Base-by-base conservation (phyloP, 495 filamentous ascomycete genomes). In the Xylaria curta region DNA sequence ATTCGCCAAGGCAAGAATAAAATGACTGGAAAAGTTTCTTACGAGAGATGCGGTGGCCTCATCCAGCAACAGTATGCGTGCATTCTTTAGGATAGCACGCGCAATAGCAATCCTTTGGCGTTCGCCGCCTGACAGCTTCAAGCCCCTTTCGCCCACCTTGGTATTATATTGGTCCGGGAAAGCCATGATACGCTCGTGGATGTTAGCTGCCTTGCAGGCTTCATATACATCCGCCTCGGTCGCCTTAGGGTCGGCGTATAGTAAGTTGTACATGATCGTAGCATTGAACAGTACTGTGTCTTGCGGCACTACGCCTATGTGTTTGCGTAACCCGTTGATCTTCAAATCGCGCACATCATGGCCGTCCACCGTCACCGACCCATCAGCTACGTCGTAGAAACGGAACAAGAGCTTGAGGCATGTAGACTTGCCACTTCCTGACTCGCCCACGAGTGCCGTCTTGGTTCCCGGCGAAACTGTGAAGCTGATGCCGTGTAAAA, bases 231-330 rank as follows among this genome's bases (percentile, higher is more conserved):
- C 87, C 77, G 93, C 92, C 71, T 96, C 90, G 2, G 91, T 89
- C 24, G 89, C 92, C 47, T 84, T 74, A 42, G 89, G 90, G 74
- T 93, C 92, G 40, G 93, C 93, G 77, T 96, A 96, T 80, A 90
- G 93, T 64, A 96, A 79, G 75, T 96, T 96, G 81, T 95, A 80
- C 93, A 95, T 95, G 65, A 96, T 76, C 0, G 90, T 90, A 79
- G 95, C 93, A 73, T 96, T 95, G 86, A 96, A 96, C 42, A 96
- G 85, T 0, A 94, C 90, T 0, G 92, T 94, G 74, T 96, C 93
- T 79, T 96, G 93, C 6, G 93, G 93, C 33, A 96, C 93, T 59
- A 96, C 93, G 28, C 93, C 93, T 73, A 95, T 93, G 71, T 93
- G 89, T 44, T 82, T 83, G 42, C 93, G 89, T 42, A 96, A 26